Conservation (phyloP, 2,329 filamentous ascomycete genomes). For the Cladosporium velox region DNA sequence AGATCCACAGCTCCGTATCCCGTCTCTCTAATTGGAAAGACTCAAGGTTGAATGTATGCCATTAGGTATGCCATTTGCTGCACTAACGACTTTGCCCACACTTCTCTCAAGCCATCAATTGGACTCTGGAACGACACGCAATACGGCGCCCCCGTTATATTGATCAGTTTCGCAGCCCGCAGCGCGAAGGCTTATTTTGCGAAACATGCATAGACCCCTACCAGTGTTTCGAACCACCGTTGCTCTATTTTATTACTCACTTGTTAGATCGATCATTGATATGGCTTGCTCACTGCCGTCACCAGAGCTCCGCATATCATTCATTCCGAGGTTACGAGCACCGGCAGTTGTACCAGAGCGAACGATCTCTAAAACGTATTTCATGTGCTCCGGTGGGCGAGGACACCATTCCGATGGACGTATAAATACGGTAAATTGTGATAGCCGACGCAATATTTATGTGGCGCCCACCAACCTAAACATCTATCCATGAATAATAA, state of each 20-base stretch:
- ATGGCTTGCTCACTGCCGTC: background rate
- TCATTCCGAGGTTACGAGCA: background rate
- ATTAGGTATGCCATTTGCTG: background rate
- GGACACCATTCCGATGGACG: background rate
- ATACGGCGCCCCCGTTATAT: background rate
- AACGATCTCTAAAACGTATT: background rate
- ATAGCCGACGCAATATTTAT: background rate
- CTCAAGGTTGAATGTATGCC: background rate
- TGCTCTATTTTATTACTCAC: background rate
- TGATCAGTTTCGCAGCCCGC: background rate
- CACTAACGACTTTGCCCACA: background rate
- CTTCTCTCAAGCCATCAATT: background rate
- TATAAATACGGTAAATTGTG: background rate
- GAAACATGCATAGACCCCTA: background rate
- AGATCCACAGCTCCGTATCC: background rate
- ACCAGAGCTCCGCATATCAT: background rate
- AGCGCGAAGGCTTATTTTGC: background rate
- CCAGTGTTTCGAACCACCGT: background rate
- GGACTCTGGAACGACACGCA: background rate
- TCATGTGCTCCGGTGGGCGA: background rate
- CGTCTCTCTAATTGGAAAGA: background rate
- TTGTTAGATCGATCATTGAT: background rate
- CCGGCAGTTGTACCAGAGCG: background rate
- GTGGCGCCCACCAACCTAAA: background rate
- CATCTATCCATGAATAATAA: background rate